Base-by-base conservation (phyloP, 208 protist species). In the Wallacemonas sp. region DNA sequence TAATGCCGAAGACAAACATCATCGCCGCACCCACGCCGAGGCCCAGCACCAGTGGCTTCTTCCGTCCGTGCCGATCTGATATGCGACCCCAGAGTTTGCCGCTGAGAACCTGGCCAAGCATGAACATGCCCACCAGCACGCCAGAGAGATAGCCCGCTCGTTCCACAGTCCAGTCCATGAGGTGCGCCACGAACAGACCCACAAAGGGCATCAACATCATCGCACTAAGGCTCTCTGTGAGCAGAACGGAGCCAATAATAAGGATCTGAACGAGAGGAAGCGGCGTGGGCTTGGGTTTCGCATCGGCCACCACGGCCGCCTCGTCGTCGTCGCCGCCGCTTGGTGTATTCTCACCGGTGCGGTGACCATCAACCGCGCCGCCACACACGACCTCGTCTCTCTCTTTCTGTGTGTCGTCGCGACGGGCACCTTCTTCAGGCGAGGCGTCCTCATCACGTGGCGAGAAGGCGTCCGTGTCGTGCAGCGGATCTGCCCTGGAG, bases 181-280 rank as follows among this genome's bases (percentile, higher is more conserved):
- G 53, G 27, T 66, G 44, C 14, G 73, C 67, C 19, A 79, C 73
- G 34, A 67, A 79, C 22, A 79, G 60, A 15, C 73, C 73, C 8
- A 79, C 73, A 62, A 79, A 79, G 21, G 73, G 73, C 24, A 79
- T 28, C 31, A 75, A 55, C 34, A 75, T 67, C 39, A 67, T 42
- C 12, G n/a, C 62, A 19, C 62, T 42, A 5, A 67, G 30, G 47
- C 62, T 67, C 46, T 67, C 62, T 34, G 62, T 67, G 34, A 67
- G 39, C 46, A 67, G 31, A 4, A 67, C 36, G 31, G 45, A 36
- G 26, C 28, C 62, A 15, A 67, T 22, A 22, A 67, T 67, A 12
- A 42, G n/a, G 21, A 67, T 34, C 34, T 67, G 62, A 8, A n/a
- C 12, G 19, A 58, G 27, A 21, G 62, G 62, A 2, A 67, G 46